Base-by-base conservation (phyloP, 2,329 filamentous ascomycete genomes). In the Ploettnerulaceae sp. region DNA sequence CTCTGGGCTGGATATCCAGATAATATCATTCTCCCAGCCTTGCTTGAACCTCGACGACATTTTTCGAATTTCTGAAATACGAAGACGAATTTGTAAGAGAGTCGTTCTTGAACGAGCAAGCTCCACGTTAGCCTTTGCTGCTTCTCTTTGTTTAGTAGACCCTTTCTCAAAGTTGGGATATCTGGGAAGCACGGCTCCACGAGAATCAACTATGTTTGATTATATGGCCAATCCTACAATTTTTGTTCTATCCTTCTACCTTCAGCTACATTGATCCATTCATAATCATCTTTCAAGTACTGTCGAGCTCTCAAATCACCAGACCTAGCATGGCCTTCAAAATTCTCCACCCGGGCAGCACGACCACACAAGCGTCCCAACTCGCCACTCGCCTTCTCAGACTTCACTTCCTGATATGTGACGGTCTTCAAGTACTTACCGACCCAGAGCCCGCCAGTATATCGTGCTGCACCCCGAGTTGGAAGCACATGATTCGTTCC, bases 401-500 rank as follows among this genome's bases (percentile, higher is more conserved):
- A 61, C 1, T 57, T 61, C 0, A 77, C 72, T 49, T 76, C 72
- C 53, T 76, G 73, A 52, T 76, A 77, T 0, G 74, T 76, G n/a
- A 68, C 64, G 0, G 73, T 77, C 25, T 68, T 66, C 12, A 76
- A 61, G 51, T 67, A 76, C 56, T 76, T 76, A n/a, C 74, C 73
- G 2, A 76, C 73, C 73, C 73, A 76, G 3, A 76, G 63, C 1
- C 74, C 74, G 2, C 73, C 73, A 0, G 73, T 77, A 53, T 72
- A 77, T 2, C 69, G 59, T 0, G 69, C 68, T 0, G 72, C 72
- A 15, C 67, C 66, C 2, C 67, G 63, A 0, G 74, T 77, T 0
- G 74, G 73, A 0, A 77, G 63, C 2, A 77, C 73, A 53, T 76
- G 74, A 55, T 76, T 77, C 2, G 74, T 77, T 1, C 73, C 74